phyloP scores from a whole-genome alignment of 345 rosid genomes.

The Orychophragmus violaceus region DNA sequence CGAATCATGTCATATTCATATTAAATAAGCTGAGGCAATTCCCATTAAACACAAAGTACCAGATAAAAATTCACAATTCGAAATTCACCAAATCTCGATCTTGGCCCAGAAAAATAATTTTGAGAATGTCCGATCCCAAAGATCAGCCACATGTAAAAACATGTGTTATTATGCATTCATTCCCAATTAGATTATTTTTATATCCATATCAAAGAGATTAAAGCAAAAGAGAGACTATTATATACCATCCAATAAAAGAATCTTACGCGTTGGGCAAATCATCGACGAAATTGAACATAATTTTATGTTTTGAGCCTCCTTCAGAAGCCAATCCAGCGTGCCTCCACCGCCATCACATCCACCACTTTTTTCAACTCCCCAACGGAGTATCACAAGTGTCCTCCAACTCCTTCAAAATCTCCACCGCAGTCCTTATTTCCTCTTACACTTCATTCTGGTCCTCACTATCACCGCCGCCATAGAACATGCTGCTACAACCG shows the following conservation, averaged over 20 bases:
- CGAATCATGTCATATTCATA: too few species aligned
- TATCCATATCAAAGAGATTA: too few species aligned
- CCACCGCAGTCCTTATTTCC: conserved; percentile 69
- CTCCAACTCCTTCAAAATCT: conserved; percentile 67
- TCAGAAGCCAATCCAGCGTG: conserved; percentile 97
- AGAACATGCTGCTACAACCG: conserved; percentile 68
- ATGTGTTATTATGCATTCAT: too few species aligned
- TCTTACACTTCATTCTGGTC: conserved; percentile 55
- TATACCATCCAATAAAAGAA: background rate
- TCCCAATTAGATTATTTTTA: too few species aligned
- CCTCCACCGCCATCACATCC: conserved; percentile 94
- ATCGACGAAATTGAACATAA: conserved; percentile 81
- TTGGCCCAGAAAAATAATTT: too few species aligned
- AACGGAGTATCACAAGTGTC: conserved; percentile 67
- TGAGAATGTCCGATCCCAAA: too few species aligned
- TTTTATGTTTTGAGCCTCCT: conserved; percentile 95
- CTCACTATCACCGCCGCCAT: conserved; percentile 76
- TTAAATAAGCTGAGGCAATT: too few species aligned
- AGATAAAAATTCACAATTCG: too few species aligned
- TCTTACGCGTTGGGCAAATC: conserved; percentile 45
- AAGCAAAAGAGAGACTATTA: too few species aligned
- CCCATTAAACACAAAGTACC: too few species aligned
- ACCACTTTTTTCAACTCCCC: conserved; percentile 73
- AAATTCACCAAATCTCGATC: too few species aligned
- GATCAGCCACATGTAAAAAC: too few species aligned